These are phyloP conservation scores for Wickerhamiella azyma DNA, from an alignment of 805 yeast species.

Conservation along the genomic window DNA sequence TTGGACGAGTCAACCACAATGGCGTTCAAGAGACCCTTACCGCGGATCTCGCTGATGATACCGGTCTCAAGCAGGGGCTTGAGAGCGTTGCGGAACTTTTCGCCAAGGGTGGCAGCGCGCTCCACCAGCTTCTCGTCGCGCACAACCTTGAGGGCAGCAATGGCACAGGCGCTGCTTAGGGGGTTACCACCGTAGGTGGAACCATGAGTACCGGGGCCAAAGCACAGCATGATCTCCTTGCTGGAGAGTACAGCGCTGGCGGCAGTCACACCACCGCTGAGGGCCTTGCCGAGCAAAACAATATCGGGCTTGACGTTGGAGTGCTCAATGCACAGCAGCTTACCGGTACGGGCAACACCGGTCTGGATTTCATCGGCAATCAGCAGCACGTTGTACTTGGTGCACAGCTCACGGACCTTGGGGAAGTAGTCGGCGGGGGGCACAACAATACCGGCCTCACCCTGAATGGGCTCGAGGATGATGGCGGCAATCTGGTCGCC, in stretches of 20 bases:
- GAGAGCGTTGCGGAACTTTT: constrained; percentile 40
- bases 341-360: constrained; percentile 95
- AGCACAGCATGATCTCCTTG: constrained; percentile 74
- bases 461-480: constrained; percentile 89
- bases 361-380: constrained; percentile 97
- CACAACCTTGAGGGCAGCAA: constrained; percentile 85
- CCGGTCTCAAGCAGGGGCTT: constrained; percentile 30
- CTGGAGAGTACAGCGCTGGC: constrained; percentile 85
- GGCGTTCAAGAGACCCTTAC: constrained; percentile 78
- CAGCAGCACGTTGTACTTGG: constrained; percentile 69
- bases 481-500: constrained; percentile 88
- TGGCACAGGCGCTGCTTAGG: constrained; percentile 79
- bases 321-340: constrained; percentile 83
- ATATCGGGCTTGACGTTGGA: constrained; percentile 76
- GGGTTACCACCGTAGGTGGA: constrained; percentile 98
- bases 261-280: constrained; percentile 89
- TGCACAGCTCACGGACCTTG: constrained; percentile 60
- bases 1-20: constrained; percentile 76
- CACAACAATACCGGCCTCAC: constrained; percentile 96
- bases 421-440: constrained; percentile 74
- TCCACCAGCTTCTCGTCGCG: constrained; percentile 75
- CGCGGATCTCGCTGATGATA: constrained; percentile 52
- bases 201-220: constrained; percentile 94
- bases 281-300: constrained; percentile 82
- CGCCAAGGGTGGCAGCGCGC: constrained; percentile 62